phyloP scores from a whole-genome alignment of 306 rosid species.

The Lotus japonicus region DNA sequence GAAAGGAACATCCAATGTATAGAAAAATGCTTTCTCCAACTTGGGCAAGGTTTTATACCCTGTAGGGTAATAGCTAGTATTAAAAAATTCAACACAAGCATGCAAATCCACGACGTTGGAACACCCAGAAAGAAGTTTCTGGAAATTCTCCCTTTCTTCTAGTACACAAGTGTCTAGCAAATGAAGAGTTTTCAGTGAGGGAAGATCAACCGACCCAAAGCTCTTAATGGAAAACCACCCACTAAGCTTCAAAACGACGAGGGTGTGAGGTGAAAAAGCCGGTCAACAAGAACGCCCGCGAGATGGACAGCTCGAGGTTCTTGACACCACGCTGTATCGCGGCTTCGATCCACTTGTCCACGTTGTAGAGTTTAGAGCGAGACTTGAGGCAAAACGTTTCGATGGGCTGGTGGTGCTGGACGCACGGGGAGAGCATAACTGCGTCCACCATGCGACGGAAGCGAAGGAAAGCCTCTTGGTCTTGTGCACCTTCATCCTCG shows the following conservation, averaged over 20 bases:
- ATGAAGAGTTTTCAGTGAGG: neutral
- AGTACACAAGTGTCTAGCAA: neutral
- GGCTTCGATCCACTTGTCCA: too few relatives aligned
- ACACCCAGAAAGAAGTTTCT: neutral
- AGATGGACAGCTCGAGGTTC: too few relatives aligned
- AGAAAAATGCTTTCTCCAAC: neutral
- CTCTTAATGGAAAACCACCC: neutral
- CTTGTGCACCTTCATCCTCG: too few relatives aligned
- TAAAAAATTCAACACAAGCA: neutral
- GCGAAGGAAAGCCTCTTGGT: too few relatives aligned
- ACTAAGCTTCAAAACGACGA: neutral
- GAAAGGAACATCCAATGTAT: neutral
- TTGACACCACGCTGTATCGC: too few relatives aligned
- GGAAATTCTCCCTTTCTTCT: neutral
- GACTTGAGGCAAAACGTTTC: too few relatives aligned
- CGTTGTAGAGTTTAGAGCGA: too few relatives aligned
- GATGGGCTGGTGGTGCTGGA: too few relatives aligned
- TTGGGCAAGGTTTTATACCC: neutral
- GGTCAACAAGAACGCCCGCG: neutral
- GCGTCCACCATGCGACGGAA: too few relatives aligned
- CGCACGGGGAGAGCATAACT: too few relatives aligned
- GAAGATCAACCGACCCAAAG: neutral
- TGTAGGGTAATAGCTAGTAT: too few relatives aligned
- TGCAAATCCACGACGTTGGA: neutral
- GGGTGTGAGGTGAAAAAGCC: neutral